Conservation (phyloP, 2,329 filamentous ascomycete genomes). For the Hortaea werneckii region DNA sequence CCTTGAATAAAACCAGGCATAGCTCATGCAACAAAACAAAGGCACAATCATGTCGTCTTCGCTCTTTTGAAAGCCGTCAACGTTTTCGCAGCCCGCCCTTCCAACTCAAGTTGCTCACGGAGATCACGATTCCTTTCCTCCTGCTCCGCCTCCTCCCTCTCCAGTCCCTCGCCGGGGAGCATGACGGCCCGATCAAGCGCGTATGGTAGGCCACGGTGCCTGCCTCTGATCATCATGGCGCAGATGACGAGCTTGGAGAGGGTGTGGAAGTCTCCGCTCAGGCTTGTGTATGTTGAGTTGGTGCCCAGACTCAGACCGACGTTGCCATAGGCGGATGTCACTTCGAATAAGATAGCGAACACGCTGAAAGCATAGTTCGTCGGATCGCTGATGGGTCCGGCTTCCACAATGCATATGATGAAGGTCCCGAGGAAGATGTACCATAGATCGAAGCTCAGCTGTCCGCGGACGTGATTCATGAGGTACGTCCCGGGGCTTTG, state of each 20-base stretch:
- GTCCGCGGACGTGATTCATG: slow-evolving; percentile 77
- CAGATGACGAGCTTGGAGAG: slow-evolving; percentile 57
- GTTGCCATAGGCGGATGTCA: slow-evolving; percentile 85
- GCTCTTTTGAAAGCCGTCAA: too few relatives aligned
- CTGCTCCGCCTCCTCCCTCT: slow-evolving; percentile 45
- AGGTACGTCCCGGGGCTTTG: slow-evolving; percentile 60
- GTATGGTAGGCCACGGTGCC: slow-evolving; percentile 56
- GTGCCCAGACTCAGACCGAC: slow-evolving; percentile 91
- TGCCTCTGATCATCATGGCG: slow-evolving; percentile 56
- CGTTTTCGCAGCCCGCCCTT: too few relatives aligned
- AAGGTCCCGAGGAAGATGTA: slow-evolving; percentile 92
- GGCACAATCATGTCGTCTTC: too few relatives aligned
- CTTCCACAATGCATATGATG: slow-evolving; percentile 83
- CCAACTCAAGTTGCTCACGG: too few relatives aligned
- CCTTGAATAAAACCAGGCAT: too few relatives aligned
- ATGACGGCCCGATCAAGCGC: slow-evolving; percentile 61
- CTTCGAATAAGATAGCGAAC: slow-evolving; percentile 61
- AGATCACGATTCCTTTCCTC: background rate
- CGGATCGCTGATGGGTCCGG: slow-evolving; percentile 52
- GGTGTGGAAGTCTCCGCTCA: slow-evolving; percentile 69
- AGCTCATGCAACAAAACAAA: too few relatives aligned
- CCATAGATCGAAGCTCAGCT: slow-evolving; percentile 96
- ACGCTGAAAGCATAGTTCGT: slow-evolving; percentile 44
- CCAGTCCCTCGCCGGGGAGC: slow-evolving; percentile 54
- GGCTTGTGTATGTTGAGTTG: slow-evolving; percentile 61